A percentile compares a stretch with the other conserved stretches of the same genome.
These are phyloP conservation scores for Talaromyces marneffei DNA, from an alignment of 2,329 filamentous ascomycete species.

Conservation along the genomic window DNA sequence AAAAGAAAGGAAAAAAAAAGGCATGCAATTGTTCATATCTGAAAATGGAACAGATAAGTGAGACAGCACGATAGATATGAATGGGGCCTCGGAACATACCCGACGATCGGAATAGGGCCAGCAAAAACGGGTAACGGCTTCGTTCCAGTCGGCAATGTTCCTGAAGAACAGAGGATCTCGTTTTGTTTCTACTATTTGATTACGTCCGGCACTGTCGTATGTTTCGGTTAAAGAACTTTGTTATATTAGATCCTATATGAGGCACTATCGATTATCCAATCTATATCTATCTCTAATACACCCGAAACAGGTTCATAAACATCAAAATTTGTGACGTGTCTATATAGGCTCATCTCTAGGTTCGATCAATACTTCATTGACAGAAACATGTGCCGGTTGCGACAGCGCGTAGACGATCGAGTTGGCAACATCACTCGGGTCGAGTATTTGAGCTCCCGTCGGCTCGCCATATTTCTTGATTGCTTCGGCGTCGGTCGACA, in stretches of 20 bases:
- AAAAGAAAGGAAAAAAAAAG: background rate
- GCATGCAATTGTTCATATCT: background rate
- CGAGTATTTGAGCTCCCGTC: constrained; percentile 67
- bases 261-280: background rate
- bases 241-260: background rate
- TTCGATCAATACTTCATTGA: constrained; percentile 77
- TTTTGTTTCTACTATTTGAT: too few species aligned
- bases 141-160: background rate
- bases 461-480: constrained; percentile 74
- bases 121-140: background rate
- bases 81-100: background rate
- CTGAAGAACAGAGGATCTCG: background rate
- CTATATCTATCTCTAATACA: background rate
- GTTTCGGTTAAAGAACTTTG: background rate
- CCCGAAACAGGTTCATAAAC: background rate
- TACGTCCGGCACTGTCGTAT: too few species aligned
- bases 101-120: background rate
- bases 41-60: background rate
- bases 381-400: constrained; percentile 68
- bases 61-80: background rate
- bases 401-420: constrained; percentile 69
- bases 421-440: constrained; percentile 64
- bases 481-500: constrained; percentile 71
- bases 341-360: constrained; percentile 69
- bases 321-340: background rate